Conservation (phyloP, 1,284 basidiomycete species). For the Apiotrichum gracile region DNA sequence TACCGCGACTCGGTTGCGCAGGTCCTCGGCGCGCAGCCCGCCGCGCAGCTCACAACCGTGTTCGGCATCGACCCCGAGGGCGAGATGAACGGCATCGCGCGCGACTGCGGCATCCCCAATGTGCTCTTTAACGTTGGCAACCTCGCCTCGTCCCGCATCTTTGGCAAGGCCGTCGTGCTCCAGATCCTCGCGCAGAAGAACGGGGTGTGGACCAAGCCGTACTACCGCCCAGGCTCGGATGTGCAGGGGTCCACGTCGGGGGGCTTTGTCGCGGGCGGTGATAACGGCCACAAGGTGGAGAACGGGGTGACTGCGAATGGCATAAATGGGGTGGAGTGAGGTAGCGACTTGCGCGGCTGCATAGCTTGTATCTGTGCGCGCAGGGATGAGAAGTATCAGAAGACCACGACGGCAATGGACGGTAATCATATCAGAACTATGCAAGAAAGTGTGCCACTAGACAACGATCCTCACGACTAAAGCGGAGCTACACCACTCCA, state of each 20-base stretch:
- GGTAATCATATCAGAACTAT: too few species aligned
- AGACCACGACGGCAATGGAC: too few species aligned
- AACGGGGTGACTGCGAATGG: too few species aligned
- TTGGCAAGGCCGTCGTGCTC: conserved; percentile 57
- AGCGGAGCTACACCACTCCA: too few species aligned
- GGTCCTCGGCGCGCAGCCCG: conserved; percentile 53
- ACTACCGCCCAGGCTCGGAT: neutral
- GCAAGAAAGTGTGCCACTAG: too few species aligned
- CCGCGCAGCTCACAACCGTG: conserved; percentile 50
- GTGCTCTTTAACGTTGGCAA: conserved; percentile 48
- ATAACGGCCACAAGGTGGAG: too few species aligned
- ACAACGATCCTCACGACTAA: too few species aligned
- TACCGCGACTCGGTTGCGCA: conserved; percentile 46
- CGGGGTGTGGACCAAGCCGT: conserved; percentile 41
- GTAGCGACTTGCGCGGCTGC: too few species aligned
- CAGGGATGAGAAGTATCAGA: too few species aligned
- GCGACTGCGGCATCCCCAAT: conserved; percentile 51
- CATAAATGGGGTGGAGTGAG: too few species aligned
- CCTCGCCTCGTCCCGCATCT: conserved; percentile 54
- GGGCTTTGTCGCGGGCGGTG: neutral
- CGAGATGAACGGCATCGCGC: conserved; percentile 54
- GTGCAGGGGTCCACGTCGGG: neutral
- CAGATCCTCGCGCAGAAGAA: conserved; percentile 59
- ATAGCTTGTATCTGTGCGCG: too few species aligned
- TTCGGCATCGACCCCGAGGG: conserved; percentile 60